A percentile compares a stretch with the other conserved stretches of the same genome.
These are phyloP conservation scores for Taxawa tesnikishii DNA, from an alignment of 2,329 filamentous ascomycete species.

Conservation along the genomic window DNA sequence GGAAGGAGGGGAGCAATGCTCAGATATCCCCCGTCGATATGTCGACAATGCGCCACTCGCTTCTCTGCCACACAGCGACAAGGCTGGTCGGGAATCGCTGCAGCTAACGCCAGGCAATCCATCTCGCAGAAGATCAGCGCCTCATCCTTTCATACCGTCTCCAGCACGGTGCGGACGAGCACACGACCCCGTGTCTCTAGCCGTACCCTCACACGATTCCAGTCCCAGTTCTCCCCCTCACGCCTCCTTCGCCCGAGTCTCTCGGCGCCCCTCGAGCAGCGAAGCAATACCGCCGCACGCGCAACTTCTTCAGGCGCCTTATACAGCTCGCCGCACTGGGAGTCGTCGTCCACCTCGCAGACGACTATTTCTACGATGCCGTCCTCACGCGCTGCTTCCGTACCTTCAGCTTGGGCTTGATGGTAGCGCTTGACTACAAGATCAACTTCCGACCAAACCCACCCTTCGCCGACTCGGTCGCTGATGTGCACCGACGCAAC, in stretches of 20 bases:
- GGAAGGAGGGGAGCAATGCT: not conserved
- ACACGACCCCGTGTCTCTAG: not conserved
- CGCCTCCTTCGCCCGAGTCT: slow-evolving; percentile 64
- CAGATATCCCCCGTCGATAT: not conserved
- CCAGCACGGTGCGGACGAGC: not conserved
- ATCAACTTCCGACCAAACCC: slow-evolving; percentile 83
- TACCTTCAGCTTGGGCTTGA: slow-evolving; percentile 67
- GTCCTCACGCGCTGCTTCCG: slow-evolving; percentile 65
- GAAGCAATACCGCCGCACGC: slow-evolving; percentile 56
- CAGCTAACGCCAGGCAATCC: not conserved
- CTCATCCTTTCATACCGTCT: too few species aligned
- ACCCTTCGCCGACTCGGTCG: slow-evolving; percentile 57
- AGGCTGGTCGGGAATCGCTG: not conserved
- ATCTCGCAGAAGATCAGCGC: not conserved
- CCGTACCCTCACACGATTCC: slow-evolving; percentile 11
- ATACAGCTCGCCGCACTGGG: slow-evolving; percentile 47
- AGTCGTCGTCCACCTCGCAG: slow-evolving; percentile 54
- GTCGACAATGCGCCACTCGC: not conserved
- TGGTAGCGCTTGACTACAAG: slow-evolving; percentile 89
- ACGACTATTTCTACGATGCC: slow-evolving; percentile 66
- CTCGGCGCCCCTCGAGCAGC: slow-evolving; percentile 60
- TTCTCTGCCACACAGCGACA: not conserved
- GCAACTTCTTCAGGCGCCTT: slow-evolving; percentile 68
- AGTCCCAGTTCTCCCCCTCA: slow-evolving; percentile 29
- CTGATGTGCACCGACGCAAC: slow-evolving; percentile 70